Evolutionary conservation across 2,329 filamentous ascomycete genomes (phyloP).

Genomic region (Clarireedia monteithiana): DNA sequence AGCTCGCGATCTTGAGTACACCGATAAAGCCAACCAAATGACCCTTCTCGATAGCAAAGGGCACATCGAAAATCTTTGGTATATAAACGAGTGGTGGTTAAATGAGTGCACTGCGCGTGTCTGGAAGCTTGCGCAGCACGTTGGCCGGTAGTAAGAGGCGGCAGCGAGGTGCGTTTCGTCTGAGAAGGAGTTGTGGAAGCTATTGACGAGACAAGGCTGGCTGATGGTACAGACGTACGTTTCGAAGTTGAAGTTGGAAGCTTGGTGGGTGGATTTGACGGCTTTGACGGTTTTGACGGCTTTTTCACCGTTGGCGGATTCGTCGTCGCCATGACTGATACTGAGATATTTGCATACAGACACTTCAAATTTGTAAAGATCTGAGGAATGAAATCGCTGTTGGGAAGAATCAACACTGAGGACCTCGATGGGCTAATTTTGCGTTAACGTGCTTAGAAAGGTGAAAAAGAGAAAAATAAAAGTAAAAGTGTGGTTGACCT

Average conservation of each 20-base stretch:
- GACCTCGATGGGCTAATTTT: background rate
- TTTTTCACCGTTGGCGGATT: background rate
- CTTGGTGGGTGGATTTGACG: background rate
- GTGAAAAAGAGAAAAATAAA: background rate
- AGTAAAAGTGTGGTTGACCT: no score
- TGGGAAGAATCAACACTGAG: background rate
- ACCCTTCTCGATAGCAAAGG: conserved; percentile 46
- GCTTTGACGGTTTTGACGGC: background rate
- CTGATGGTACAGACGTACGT: conserved; percentile 1
- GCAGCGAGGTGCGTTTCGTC: background rate
- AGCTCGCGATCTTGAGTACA: conserved; percentile 58
- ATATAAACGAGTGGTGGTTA: conserved; percentile 60
- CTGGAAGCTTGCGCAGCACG: conserved; percentile 3
- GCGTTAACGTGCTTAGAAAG: background rate
- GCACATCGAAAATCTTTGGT: conserved; percentile 45
- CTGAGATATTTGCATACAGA: background rate
- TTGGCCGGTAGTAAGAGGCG: background rate
- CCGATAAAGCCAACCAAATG: conserved; percentile 64
- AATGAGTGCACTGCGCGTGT: conserved; percentile 50
- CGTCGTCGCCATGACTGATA: background rate
- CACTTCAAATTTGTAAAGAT: background rate
- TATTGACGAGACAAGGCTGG: conserved; percentile 2
- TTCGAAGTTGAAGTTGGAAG: background rate
- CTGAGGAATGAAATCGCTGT: background rate
- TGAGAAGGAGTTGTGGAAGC: background rate